Evolutionary conservation across 495 filamentous ascomycete species (phyloP).

Genomic region (Annulohypoxylon moriforme): DNA sequence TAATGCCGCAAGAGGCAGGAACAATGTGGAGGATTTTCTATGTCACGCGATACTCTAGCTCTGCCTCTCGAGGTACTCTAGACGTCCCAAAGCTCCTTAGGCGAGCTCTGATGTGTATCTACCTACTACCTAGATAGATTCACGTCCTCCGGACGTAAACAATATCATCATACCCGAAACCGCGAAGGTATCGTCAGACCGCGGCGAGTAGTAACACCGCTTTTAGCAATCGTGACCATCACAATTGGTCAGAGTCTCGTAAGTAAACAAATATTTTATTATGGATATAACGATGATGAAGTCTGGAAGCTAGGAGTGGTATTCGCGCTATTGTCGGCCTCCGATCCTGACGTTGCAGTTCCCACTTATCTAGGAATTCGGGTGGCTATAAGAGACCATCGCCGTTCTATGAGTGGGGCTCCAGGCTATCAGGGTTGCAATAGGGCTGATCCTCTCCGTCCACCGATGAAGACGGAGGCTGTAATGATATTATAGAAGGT

Average conservation of each 20-base stretch:
- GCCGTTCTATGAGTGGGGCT: neutral
- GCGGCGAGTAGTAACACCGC: neutral
- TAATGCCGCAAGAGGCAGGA: too few relatives aligned
- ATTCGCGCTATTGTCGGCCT: constrained; percentile 18
- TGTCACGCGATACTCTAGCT: too few relatives aligned
- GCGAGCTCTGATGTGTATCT: too few relatives aligned
- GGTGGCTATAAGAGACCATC: neutral
- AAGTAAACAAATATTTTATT: neutral
- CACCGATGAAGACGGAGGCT: neutral
- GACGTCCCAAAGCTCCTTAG: too few relatives aligned
- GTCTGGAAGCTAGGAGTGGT: neutral
- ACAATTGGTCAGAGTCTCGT: neutral
- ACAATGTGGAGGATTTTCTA: too few relatives aligned
- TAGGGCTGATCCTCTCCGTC: neutral
- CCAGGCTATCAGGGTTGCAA: neutral
- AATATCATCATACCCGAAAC: too few relatives aligned
- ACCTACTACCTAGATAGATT: too few relatives aligned
- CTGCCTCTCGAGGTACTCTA: too few relatives aligned
- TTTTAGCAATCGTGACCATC: neutral
- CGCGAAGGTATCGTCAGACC: neutral
- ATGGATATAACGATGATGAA: neutral
- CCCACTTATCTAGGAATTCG: constrained; percentile 1
- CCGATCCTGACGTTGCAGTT: constrained; percentile 4
- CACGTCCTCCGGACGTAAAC: too few relatives aligned
- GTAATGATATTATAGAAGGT: neutral